phyloP scores from a whole-genome alignment of 306 rosid genomes.

The Ammopiptanthus mongolicus region DNA sequence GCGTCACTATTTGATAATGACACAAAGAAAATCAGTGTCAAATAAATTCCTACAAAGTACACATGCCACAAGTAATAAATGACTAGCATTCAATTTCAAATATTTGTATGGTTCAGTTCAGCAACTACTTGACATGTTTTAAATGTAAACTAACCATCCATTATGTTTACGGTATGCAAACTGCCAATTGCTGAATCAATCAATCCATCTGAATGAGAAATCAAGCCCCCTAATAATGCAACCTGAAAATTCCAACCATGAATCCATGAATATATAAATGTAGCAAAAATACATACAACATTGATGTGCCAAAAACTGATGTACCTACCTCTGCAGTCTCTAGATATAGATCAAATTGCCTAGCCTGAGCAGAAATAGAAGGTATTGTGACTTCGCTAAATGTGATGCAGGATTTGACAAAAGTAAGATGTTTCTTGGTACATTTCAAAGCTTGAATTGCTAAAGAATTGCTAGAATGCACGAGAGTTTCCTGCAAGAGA shows the following conservation, averaged over 20 bases:
- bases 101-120: constrained; percentile 1
- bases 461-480: constrained; percentile 78
- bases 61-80: constrained; percentile 7
- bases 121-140: constrained; percentile 13
- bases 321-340: constrained; percentile 96
- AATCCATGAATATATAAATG: constrained; percentile 8
- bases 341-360: constrained; percentile 74
- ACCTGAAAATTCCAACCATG: constrained; percentile 51
- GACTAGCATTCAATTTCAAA: background rate
- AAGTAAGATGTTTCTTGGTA: constrained; percentile 39
- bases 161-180: constrained; percentile 45
- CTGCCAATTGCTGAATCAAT: constrained; percentile 64
- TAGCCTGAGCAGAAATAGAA: constrained; percentile 52
- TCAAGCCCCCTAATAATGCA: constrained; percentile 63
- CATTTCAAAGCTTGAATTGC: constrained; percentile 63
- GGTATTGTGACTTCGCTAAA: constrained; percentile 92
- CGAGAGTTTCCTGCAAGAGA: constrained; percentile 73
- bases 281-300: background rate
- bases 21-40: background rate
- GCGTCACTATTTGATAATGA: background rate
- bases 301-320: background rate
- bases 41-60: no score
- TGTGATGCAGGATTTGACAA: constrained; percentile 80
- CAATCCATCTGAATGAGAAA: constrained; percentile 79
- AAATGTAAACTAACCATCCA: constrained; percentile 58